phyloP scores from a whole-genome alignment of 2,329 filamentous ascomycete species.

The Falciphora oryzae region DNA sequence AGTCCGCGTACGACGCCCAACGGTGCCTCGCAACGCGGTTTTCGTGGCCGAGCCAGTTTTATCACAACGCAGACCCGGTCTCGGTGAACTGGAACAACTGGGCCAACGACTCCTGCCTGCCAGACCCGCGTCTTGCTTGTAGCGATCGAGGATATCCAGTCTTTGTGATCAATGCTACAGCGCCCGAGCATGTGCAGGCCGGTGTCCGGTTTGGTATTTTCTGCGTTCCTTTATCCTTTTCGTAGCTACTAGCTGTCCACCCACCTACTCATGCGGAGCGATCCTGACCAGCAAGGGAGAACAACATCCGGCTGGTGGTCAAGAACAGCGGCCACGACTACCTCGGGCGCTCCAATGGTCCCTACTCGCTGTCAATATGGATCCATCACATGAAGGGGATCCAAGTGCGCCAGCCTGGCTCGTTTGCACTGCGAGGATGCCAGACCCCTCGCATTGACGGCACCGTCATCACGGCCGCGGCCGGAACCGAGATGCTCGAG shows the following conservation, averaged over 20 bases:
- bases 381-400: conserved; percentile 28
- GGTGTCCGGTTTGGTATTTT: conserved; percentile 37
- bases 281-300: conserved; percentile 17
- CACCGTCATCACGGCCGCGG: conserved; percentile 45
- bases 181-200: conserved; percentile 26
- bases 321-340: conserved; percentile 38
- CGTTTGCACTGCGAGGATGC: conserved; percentile 37
- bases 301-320: conserved; percentile 32
- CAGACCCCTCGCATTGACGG: conserved; percentile 31
- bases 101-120: conserved; percentile 46
- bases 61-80: conserved; percentile 30
- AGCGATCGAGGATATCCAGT: conserved; percentile 32
- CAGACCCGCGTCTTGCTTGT: conserved; percentile 31
- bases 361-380: conserved; percentile 38
- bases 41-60: conserved; percentile 24
- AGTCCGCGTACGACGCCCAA: conserved; percentile 1
- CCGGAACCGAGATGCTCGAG: conserved; percentile 46
- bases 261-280: neutral
- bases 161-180: conserved; percentile 35
- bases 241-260: neutral
- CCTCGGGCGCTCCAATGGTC: conserved; percentile 38
- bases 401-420: conserved; percentile 32
- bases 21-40: neutral
- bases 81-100: conserved; percentile 35
- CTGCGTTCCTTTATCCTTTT: too few species aligned